Evolutionary conservation across 2,329 filamentous ascomycete species (phyloP).

Genomic region (Epichloe sibirici): DNA sequence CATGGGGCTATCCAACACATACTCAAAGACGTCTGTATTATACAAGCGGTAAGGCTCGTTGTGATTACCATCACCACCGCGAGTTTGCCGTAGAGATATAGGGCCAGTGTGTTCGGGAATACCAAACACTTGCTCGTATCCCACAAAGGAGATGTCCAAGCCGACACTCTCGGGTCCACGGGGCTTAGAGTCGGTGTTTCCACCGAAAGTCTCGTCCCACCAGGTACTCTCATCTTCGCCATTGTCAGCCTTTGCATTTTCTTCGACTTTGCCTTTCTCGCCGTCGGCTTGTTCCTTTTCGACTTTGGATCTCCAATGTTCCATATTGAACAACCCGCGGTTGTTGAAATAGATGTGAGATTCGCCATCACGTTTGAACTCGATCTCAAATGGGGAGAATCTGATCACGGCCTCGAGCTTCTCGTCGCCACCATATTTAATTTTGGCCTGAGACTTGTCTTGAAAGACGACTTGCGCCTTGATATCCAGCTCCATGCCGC

Average conservation of each 20-base stretch:
- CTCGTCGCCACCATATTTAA: conserved; percentile 66
- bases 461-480: conserved; percentile 56
- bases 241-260: conserved; percentile 30
- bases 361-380: conserved; percentile 73
- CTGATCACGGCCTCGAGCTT: conserved; percentile 74
- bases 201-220: conserved; percentile 96
- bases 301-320: conserved; percentile 87
- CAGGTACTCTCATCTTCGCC: conserved; percentile 76
- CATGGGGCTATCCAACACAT: conserved; percentile 95
- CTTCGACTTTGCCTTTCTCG: conserved; percentile 37
- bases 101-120: conserved; percentile 89
- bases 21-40: conserved; percentile 96
- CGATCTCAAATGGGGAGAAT: conserved; percentile 70
- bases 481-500: conserved; percentile 61
- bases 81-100: conserved; percentile 78
- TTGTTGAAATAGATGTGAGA: conserved; percentile 84
- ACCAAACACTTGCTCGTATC: conserved; percentile 85
- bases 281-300: conserved; percentile 55
- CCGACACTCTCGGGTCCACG: conserved; percentile 84
- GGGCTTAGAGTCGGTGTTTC: conserved; percentile 92
- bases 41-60: conserved; percentile 87
- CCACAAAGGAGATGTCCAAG: conserved; percentile 82
- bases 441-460: conserved; percentile 54
- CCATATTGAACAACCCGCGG: conserved; percentile 79
- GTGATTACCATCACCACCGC: conserved; percentile 76